These are phyloP conservation scores for Microascus cirrosus DNA, from an alignment of 2,329 filamentous ascomycete species.

Conservation along the genomic window DNA sequence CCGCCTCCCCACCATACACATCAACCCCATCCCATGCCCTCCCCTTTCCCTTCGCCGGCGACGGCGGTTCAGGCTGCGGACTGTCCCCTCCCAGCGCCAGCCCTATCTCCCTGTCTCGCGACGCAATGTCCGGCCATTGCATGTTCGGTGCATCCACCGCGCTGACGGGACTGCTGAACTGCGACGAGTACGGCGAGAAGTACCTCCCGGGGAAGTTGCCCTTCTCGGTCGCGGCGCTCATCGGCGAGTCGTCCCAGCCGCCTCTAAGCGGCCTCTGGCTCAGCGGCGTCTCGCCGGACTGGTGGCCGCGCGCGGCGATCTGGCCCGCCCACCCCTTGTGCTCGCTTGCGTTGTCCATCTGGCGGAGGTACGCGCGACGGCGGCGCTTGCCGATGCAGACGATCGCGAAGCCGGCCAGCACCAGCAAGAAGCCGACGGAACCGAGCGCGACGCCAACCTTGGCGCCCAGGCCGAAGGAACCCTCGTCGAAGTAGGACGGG, in stretches of 20 bases:
- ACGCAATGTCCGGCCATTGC: conserved; percentile 22
- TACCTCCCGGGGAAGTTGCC: conserved; percentile 24
- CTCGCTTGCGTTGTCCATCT: conserved; percentile 25
- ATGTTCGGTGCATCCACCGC: conserved; percentile 22
- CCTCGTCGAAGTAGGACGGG: conserved; percentile 26
- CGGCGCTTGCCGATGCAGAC: conserved; percentile 46
- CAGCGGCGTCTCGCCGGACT: conserved; percentile 33
- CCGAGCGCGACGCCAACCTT: conserved; percentile 49
- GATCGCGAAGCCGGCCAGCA: conserved; percentile 36
- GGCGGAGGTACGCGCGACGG: conserved; percentile 37
- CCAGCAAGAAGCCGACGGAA: conserved; percentile 34
- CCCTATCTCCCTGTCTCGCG: conserved; percentile 9
- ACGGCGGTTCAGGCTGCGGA: conserved; percentile 6
- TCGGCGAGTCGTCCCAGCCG: conserved; percentile 42
- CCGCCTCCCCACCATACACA: conserved; percentile 35
- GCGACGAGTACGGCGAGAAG: conserved; percentile 48
- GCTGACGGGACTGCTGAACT: conserved; percentile 47
- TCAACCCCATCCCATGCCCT: conserved; percentile 15
- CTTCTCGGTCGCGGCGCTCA: conserved; percentile 29
- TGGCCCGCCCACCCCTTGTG: conserved; percentile 23
- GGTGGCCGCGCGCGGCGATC: background rate
- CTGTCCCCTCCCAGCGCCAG: conserved; percentile 10
- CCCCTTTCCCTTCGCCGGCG: conserved; percentile 29
- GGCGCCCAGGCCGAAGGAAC: conserved; percentile 38
- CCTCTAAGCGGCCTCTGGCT: conserved; percentile 40